phyloP scores from a whole-genome alignment of 768 basidiomycete species.

The Imleria badia region DNA sequence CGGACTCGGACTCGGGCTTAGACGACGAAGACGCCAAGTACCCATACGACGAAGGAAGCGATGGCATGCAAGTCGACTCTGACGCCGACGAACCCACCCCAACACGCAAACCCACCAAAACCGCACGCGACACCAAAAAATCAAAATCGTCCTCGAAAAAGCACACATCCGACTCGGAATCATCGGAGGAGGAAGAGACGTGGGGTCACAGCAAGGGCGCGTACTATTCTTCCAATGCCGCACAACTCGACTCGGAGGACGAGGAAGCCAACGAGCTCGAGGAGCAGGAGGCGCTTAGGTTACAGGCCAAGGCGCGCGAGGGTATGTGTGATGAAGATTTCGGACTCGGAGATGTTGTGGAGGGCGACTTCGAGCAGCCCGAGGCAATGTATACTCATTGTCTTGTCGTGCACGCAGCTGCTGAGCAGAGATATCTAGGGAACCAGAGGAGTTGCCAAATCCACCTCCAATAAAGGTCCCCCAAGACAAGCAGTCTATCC shows the following conservation, averaged over 20 bases:
- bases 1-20: slow-evolving; percentile 23
- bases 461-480: slow-evolving; percentile 33
- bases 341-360: slow-evolving; percentile 66
- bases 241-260: slow-evolving; percentile 76
- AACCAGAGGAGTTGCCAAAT: slow-evolving; percentile 3
- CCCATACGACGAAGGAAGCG: slow-evolving; percentile 17
- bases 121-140: slow-evolving; percentile 16
- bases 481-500: slow-evolving; percentile 55
- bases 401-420: neutral
- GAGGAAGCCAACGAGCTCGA: slow-evolving; percentile 89
- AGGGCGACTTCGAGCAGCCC: slow-evolving; percentile 30
- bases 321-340: slow-evolving; percentile 78
- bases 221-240: slow-evolving; percentile 88
- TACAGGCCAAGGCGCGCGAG: slow-evolving; percentile 76
- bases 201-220: slow-evolving; percentile 82
- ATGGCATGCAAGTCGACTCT: slow-evolving; percentile 25
- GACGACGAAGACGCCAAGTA: slow-evolving; percentile 43
- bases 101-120: slow-evolving; percentile 10
- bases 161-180: slow-evolving; percentile 23
- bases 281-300: slow-evolving; percentile 78
- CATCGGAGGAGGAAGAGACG: slow-evolving; percentile 58
- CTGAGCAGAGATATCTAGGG: slow-evolving; percentile 19
- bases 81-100: slow-evolving; percentile 10
- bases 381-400: slow-evolving; percentile 28
- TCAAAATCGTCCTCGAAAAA: slow-evolving; percentile 6